Evolutionary conservation across 2,329 filamentous ascomycete species (phyloP).

Genomic region (Fusarium brachygibbosum): DNA sequence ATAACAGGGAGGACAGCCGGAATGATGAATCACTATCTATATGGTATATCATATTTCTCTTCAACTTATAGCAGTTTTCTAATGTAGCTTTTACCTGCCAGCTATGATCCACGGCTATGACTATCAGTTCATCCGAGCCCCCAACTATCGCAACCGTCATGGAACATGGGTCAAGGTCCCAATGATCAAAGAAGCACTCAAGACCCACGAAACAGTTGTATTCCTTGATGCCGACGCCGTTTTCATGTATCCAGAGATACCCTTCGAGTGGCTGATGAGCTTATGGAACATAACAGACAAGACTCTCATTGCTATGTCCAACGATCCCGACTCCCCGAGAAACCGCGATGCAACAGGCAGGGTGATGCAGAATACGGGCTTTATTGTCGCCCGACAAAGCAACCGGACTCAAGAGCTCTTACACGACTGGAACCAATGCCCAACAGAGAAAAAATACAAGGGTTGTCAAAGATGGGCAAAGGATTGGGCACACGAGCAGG

Average conservation of each 20-base stretch:
- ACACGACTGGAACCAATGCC: slow-evolving; percentile 21
- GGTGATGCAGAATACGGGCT: slow-evolving; percentile 43
- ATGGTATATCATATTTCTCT: slow-evolving; percentile 14
- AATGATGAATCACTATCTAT: slow-evolving; percentile 43
- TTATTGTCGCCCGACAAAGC: slow-evolving; percentile 42
- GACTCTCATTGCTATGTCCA: slow-evolving; percentile 60
- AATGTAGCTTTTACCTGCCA: background rate
- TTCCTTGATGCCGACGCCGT: slow-evolving; percentile 61
- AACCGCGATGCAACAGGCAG: slow-evolving; percentile 53
- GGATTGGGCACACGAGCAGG: slow-evolving; percentile 50
- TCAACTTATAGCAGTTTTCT: background rate
- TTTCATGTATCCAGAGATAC: slow-evolving; percentile 59
- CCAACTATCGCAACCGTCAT: slow-evolving; percentile 57
- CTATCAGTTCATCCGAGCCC: slow-evolving; percentile 61
- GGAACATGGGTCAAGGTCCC: slow-evolving; percentile 62
- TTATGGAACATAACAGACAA: slow-evolving; percentile 58
- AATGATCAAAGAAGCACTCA: slow-evolving; percentile 55
- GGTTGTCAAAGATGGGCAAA: slow-evolving; percentile 42
- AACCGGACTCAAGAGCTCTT: slow-evolving; percentile 43
- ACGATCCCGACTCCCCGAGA: slow-evolving; percentile 56
- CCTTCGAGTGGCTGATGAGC: slow-evolving; percentile 63
- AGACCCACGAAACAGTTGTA: slow-evolving; percentile 58
- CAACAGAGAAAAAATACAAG: slow-evolving; percentile 10
- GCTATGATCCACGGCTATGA: slow-evolving; percentile 62
- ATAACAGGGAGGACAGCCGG: slow-evolving; percentile 41